A percentile compares a stretch with the other conserved stretches of the same genome.
Evolutionary conservation across 768 basidiomycete species (phyloP).

Genomic region (Rhodotorula diobovata): DNA sequence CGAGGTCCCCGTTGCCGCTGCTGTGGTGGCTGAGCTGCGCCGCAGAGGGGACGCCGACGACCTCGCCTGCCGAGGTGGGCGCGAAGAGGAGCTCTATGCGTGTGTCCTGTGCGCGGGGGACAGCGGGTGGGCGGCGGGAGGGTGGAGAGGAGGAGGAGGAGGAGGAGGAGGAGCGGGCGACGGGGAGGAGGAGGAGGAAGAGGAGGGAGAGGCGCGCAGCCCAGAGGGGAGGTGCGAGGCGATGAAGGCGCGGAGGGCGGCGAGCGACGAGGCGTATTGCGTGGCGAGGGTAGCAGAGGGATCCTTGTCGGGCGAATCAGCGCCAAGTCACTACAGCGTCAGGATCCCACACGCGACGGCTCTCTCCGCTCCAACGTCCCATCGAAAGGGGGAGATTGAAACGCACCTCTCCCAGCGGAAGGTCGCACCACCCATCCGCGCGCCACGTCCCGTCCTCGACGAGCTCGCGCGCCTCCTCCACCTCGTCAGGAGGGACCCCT

Average conservation of each 20-base stretch:
- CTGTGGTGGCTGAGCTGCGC: constrained; percentile 3
- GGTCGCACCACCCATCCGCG: constrained; percentile 68
- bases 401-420: constrained; percentile 57
- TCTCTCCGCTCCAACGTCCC: neutral
- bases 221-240: neutral
- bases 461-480: constrained; percentile 52
- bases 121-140: neutral
- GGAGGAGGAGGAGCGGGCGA: neutral
- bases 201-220: neutral
- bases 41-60: neutral
- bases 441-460: constrained; percentile 54
- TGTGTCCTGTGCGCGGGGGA: constrained; percentile 23
- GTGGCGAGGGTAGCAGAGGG: neutral
- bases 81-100: constrained; percentile 41
- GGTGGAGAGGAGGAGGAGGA: neutral
- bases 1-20: constrained; percentile 8
- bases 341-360: too few relatives aligned
- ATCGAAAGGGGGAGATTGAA: neutral
- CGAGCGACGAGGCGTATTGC: neutral
- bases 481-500: constrained; percentile 53
- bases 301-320: neutral
- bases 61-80: neutral
- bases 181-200: neutral
- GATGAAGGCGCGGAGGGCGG: neutral
- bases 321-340: neutral